These are phyloP conservation scores for Pseudomassariella vexata DNA, from an alignment of 2,329 filamentous ascomycete genomes.

Conservation along the genomic window DNA sequence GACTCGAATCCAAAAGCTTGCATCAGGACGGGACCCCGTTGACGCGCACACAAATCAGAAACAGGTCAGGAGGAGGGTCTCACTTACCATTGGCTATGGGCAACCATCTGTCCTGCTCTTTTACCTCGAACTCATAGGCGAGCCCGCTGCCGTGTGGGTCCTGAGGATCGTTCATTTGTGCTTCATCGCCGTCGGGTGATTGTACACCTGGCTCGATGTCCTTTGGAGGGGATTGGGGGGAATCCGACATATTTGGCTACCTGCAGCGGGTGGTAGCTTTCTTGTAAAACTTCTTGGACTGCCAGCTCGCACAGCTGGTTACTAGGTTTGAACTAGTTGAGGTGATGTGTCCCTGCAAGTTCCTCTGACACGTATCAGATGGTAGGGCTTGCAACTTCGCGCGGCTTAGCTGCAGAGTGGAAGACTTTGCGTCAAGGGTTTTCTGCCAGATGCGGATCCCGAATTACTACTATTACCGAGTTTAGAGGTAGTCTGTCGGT, in stretches of 20 bases:
- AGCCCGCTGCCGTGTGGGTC: conserved; percentile 71
- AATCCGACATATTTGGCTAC: conserved; percentile 87
- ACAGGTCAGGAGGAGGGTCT: conserved; percentile 23
- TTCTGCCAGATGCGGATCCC: conserved; percentile 25
- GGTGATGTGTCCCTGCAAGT: conserved; percentile 58
- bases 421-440: conserved; percentile 42
- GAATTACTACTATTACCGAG: conserved; percentile 17
- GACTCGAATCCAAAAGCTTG: conserved; percentile 17
- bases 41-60: conserved; percentile 47
- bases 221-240: conserved; percentile 81
- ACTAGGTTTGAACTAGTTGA: conserved; percentile 28
- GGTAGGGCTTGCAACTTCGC: conserved; percentile 45
- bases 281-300: conserved; percentile 50
- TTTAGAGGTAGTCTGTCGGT: conserved; percentile 7
- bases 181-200: conserved; percentile 81
- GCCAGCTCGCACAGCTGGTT: conserved; percentile 51
- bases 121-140: conserved; percentile 94
- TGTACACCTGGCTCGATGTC: conserved; percentile 90
- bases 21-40: conserved; percentile 20
- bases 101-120: conserved; percentile 99
- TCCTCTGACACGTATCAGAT: conserved; percentile 54
- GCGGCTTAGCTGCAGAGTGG: conserved; percentile 47
- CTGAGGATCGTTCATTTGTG: conserved; percentile 84
- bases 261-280: conserved; percentile 60
- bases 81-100: conserved; percentile 99